Evolutionary conservation across 2,329 filamentous ascomycete genomes (phyloP), one percentile per base, ranked within the genome.

Genomic region (Incumbomyces lentus): DNA sequence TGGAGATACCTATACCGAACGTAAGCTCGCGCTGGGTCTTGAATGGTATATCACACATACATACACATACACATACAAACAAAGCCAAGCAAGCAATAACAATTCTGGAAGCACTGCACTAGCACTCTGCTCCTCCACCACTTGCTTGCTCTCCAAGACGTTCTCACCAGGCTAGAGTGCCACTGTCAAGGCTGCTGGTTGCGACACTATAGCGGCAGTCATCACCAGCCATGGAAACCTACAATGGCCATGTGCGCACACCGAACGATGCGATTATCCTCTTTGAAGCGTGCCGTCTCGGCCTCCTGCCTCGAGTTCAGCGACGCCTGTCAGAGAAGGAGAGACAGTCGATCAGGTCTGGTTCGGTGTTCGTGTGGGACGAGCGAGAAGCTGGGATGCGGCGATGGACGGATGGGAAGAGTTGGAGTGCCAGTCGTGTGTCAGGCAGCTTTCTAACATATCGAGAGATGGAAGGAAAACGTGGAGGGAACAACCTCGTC

Each of bases 311-410:
- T 26, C 81, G 92, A 55, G 92, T 98, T 5, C 92, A 96, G 70
- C 78, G 92, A 56, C 78, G 92, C 58, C 70, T 95, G 49, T 96
- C 92, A 2, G 92, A 98, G 67, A 96, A 96, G 69, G 92, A 98
- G 69, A 79, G 92, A 51, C 89, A 95, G 62, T 87, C 87, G 3
- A 98, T 98, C 64, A 83, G 87, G 60, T 95, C 90, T 1, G 92
- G 92, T 36, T 98, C 92, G 0, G 90, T 98, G 2, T 98, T 96
- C 60, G 92, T 98, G n/a, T 98, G 92, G 92, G 92, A 98, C 65
- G 92, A 98, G 72, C 76, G 90, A 58, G 92, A 98, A 71, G 92
- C 92, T 10, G 92, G 92, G 55, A 98, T 98, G 92, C 78, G 92
- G 60, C 76, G 92, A 65, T 98, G 92, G 92, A 98, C 92, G 0